phyloP scores from a whole-genome alignment of 2,329 filamentous ascomycete genomes.

The Knufia petricola region DNA sequence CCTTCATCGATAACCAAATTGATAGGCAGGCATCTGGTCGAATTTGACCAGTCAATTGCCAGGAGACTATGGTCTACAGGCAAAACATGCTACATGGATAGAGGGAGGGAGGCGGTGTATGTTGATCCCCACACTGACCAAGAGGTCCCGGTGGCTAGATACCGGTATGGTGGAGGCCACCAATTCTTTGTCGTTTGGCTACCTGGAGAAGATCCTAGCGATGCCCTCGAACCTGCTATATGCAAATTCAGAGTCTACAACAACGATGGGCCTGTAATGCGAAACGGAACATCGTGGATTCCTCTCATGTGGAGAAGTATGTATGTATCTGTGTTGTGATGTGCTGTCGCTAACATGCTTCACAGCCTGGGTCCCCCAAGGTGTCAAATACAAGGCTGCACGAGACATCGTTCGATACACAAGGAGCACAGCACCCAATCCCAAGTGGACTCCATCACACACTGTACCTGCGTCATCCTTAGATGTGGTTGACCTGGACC shows the following conservation, averaged over 20 bases:
- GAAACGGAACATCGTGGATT: not conserved
- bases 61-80: not conserved
- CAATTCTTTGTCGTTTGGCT: conserved; percentile 3
- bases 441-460: no score
- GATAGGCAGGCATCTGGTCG: not conserved
- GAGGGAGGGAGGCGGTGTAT: not conserved
- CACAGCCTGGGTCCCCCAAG: not conserved
- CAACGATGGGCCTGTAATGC: not conserved
- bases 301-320: not conserved
- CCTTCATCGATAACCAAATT: not conserved
- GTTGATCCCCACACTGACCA: not conserved
- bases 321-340: not conserved
- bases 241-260: not conserved
- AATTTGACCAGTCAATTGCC: not conserved
- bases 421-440: no score
- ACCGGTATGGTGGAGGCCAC: not conserved
- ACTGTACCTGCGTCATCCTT: no score
- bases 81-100: not conserved
- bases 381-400: not conserved
- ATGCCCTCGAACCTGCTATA: not conserved
- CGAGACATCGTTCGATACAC: no score
- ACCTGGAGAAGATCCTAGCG: not conserved
- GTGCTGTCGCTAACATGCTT: no score
- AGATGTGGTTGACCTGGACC: no score
- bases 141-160: not conserved